phyloP scores from a whole-genome alignment of 2,329 filamentous ascomycete species.

The Hypomyces rosellus region DNA sequence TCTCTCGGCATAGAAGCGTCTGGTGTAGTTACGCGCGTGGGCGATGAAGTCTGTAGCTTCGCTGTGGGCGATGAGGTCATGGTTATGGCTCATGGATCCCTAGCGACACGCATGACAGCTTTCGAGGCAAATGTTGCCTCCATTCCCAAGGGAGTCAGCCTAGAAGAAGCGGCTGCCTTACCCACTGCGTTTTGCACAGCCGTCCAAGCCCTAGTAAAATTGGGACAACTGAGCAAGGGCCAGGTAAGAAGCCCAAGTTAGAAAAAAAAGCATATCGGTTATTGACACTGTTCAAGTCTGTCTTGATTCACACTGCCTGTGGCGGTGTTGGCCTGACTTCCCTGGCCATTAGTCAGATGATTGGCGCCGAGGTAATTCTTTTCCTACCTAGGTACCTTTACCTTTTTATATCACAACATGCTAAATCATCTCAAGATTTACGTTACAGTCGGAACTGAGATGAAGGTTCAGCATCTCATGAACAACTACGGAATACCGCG shows the following conservation, averaged over 20 bases:
- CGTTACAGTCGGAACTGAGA: slow-evolving; percentile 26
- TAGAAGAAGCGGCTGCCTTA: slow-evolving; percentile 24
- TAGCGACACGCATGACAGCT: background rate
- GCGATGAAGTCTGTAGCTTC: background rate
- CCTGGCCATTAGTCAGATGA: slow-evolving; percentile 1
- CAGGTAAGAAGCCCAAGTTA: background rate
- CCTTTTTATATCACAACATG: background rate
- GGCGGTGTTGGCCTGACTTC: slow-evolving; percentile 5
- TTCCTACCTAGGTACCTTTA: slow-evolving; percentile 3
- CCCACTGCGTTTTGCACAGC: slow-evolving; percentile 27
- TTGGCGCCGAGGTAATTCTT: slow-evolving; percentile 17
- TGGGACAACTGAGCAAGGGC: slow-evolving; percentile 16
- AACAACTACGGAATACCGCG: slow-evolving; percentile 24
- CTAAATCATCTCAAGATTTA: slow-evolving; percentile 2
- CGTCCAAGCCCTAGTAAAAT: slow-evolving; percentile 15
- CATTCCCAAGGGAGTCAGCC: slow-evolving; percentile 23
- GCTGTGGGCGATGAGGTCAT: slow-evolving; percentile 1
- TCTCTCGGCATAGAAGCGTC: slow-evolving; percentile 7
- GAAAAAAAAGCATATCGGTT: too few relatives aligned
- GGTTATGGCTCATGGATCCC: background rate
- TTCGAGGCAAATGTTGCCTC: slow-evolving; percentile 6
- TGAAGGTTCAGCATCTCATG: slow-evolving; percentile 29
- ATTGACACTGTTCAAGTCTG: background rate
- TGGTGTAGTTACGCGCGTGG: background rate
- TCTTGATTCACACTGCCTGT: slow-evolving; percentile 6